A percentile compares a stretch with the other conserved stretches of the same genome.
These are phyloP conservation scores for Pseudozyma sp. DNA, from an alignment of 1,284 basidiomycete genomes.

Conservation along the genomic window DNA sequence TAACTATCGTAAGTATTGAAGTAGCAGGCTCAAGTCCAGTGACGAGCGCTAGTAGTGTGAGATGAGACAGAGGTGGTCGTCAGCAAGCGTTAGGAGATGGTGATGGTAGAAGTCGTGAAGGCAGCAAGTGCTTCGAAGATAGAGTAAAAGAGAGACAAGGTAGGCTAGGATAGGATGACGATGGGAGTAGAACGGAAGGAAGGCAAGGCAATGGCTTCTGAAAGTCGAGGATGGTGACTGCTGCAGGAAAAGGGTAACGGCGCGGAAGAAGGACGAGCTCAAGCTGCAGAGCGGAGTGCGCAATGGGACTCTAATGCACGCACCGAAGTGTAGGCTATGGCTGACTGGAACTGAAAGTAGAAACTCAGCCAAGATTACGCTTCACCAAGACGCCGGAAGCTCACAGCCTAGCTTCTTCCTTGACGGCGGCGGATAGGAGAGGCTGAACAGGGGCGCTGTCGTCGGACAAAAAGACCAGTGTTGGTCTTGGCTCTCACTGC, in stretches of 20 bases:
- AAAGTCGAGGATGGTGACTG: not conserved
- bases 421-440: too few relatives aligned
- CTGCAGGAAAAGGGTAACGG: not conserved
- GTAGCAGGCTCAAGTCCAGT: not conserved
- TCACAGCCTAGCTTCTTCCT: too few relatives aligned
- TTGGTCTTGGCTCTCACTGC: slow-evolving; percentile 4
- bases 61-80: not conserved
- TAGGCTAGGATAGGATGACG: not conserved
- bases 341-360: slow-evolving; percentile 2
- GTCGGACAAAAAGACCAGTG: not conserved
- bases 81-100: too few relatives aligned
- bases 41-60: not conserved
- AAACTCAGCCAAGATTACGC: slow-evolving; percentile 31
- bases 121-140: too few relatives aligned
- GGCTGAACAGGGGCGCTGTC: too few relatives aligned
- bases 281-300: slow-evolving; percentile 3
- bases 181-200: not conserved
- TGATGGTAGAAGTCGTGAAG: not conserved
- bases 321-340: not conserved
- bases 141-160: not conserved
- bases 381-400: not conserved
- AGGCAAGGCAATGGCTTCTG: not conserved
- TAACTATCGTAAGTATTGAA: not conserved
- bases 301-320: not conserved
- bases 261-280: not conserved